Evolutionary conservation across 2,329 filamentous ascomycete species (phyloP), one percentile per base, ranked within the genome.

Genomic region (Apiospora kogelbergensis): DNA sequence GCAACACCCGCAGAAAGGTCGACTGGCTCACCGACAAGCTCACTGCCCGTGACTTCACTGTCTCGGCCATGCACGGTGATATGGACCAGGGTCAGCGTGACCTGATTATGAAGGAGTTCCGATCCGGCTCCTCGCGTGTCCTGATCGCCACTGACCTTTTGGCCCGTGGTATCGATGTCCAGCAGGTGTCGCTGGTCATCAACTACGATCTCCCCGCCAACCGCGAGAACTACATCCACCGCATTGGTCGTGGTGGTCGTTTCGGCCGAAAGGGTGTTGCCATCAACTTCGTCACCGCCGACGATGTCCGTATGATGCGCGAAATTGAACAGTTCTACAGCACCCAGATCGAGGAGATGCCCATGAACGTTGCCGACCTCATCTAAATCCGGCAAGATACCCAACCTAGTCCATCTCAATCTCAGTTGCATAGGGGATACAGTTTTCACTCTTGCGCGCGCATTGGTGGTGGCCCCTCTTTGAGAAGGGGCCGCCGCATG

Each of bases 271-370:
- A 99, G 92, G 96, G 96, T 92, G 96, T 99, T 83, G 96, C 96
- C 80, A 99, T 99, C 90, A 99, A 99, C 93, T 99, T 99, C 83
- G 96, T 99, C 83, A 98, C 95, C 72, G 94, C 94, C 78, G 96
- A 99, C 76, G 96, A 99, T 85, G 96, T 99, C 80, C 94, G 95
- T 84, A 98, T 99, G 93, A 97, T 99, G 93, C 91, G 96, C 83
- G 96, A 99, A 85, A 99, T 99, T 78, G 96, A 99, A 85, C 94
- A 98, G 87, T 99, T 98, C 90, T 99, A 99, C 92, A 97, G 94
- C 90, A 99, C 96, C 83, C 96, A 99, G 88, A 98, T 99, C 77
- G 96, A 99, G 87, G 96, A 99, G 90, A 99, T 99, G 96, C 96
- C 96, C 80, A 98, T 99, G 96, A 92, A 92, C 84, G 90, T 92